Evolutionary conservation across 371 early-diverging fungal species (phyloP).

Genomic region (Syncephalastrum racemosum): DNA sequence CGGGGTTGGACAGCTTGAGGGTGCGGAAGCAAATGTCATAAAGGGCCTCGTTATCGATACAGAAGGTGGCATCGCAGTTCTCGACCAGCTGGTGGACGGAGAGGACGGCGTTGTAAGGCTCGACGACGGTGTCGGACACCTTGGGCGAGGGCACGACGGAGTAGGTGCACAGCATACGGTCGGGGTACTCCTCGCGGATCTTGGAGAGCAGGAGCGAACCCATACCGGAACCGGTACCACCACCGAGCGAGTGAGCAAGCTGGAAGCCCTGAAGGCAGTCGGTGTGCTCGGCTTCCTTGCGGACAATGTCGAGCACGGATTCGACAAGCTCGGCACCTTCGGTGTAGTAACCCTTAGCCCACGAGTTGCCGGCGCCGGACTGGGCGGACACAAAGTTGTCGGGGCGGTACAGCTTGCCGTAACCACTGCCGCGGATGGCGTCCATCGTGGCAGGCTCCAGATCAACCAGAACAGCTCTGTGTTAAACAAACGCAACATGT

Average conservation of each 20-base stretch:
- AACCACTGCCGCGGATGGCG: constrained; percentile 71
- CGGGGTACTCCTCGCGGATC: constrained; percentile 89
- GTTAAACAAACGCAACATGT: constrained; percentile 44
- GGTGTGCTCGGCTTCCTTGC: constrained; percentile 79
- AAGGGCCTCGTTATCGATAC: constrained; percentile 97
- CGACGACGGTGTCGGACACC: constrained; percentile 83
- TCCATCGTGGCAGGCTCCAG: constrained; percentile 99
- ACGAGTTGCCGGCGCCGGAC: constrained; percentile 87
- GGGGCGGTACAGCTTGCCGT: constrained; percentile 76
- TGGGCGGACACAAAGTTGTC: constrained; percentile 85
- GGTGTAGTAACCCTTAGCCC: constrained; percentile 91
- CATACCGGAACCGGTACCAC: constrained; percentile 86
- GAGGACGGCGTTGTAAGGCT: constrained; percentile 88
- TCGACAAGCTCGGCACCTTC: constrained; percentile 88
- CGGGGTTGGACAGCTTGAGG: constrained; percentile 76
- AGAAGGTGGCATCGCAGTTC: constrained; percentile 93
- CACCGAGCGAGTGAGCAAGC: constrained; percentile 82
- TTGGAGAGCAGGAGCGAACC: constrained; percentile 81
- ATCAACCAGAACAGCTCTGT: constrained; percentile 96
- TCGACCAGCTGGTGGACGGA: constrained; percentile 86
- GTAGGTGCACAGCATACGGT: constrained; percentile 90
- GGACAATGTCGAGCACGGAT: constrained; percentile 74
- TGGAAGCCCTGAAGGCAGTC: constrained; percentile 90
- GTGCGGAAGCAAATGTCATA: constrained; percentile 86
- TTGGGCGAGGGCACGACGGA: constrained; percentile 94